A percentile compares a stretch with the other conserved stretches of the same genome.
phyloP scores from a whole-genome alignment of 2,329 filamentous ascomycete genomes.

The Calonectria ilicicola region DNA sequence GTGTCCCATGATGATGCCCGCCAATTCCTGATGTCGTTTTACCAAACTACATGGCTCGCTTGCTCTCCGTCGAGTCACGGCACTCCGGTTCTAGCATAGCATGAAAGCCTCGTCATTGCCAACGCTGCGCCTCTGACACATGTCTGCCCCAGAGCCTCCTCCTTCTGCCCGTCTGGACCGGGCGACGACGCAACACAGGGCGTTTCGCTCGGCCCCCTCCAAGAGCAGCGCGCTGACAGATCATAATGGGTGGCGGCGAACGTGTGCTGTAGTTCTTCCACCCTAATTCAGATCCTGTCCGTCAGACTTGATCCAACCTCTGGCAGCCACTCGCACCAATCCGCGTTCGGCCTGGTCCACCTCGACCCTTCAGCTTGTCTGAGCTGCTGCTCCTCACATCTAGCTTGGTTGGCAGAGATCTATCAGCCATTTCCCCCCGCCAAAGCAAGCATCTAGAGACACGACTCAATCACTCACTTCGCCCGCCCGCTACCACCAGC shows the following conservation, averaged over 20 bases:
- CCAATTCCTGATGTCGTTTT: background rate
- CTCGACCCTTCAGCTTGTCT: background rate
- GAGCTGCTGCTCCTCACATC: background rate
- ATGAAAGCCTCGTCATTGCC: background rate
- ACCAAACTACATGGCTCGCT: slow-evolving; percentile 4
- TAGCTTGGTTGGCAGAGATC: slow-evolving; percentile 1
- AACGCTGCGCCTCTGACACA: slow-evolving; percentile 15
- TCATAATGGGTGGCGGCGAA: background rate
- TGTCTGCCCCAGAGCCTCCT: slow-evolving; percentile 13
- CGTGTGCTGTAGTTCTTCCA: background rate
- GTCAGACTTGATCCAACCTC: slow-evolving; percentile 8
- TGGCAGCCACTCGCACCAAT: slow-evolving; percentile 10
- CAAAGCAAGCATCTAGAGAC: slow-evolving; percentile 17
- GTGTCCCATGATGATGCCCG: slow-evolving; percentile 5
- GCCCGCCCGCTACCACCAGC: background rate
- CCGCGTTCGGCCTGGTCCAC: background rate
- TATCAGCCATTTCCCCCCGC: background rate
- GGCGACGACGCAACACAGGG: background rate
- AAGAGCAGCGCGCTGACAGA: background rate
- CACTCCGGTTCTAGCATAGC: background rate
- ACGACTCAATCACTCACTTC: background rate
- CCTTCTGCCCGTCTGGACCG: slow-evolving; percentile 5
- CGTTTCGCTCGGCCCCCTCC: background rate
- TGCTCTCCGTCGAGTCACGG: slow-evolving; percentile 10
- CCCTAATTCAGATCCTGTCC: slow-evolving; percentile 21